phyloP scores from a whole-genome alignment of 306 rosid genomes.

The Quercus gilva region DNA sequence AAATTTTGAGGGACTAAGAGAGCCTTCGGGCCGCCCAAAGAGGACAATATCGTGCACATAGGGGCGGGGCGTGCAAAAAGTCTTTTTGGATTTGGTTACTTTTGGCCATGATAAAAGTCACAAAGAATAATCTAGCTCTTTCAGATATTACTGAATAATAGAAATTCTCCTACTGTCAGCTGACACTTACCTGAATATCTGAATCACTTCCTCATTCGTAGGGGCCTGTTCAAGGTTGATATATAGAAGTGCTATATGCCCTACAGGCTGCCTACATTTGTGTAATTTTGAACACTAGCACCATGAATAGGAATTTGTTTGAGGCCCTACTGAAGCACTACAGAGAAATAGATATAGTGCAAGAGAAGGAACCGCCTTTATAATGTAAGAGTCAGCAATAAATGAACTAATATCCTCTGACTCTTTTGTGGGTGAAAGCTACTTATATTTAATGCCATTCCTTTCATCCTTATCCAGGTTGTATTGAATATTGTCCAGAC shows the following conservation, averaged over 20 bases:
- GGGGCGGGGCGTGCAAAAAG: too few relatives aligned
- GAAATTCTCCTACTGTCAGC: constrained; percentile 47
- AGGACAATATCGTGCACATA: too few relatives aligned
- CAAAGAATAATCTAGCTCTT: constrained; percentile 44
- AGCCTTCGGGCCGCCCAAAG: too few relatives aligned
- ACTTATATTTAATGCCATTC: constrained; percentile 1
- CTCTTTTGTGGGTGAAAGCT: constrained; percentile 30
- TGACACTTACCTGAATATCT: constrained; percentile 18
- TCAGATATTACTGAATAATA: constrained; percentile 36
- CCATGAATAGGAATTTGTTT: constrained; percentile 31
- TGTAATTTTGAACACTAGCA: constrained; percentile 46
- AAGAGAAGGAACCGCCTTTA: constrained; percentile 44
- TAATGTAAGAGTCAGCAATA: constrained; percentile 22
- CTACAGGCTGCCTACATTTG: constrained; percentile 51
- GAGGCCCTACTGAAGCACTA: constrained; percentile 44
- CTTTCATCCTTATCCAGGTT: constrained; percentile 34
- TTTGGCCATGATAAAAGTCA: too few relatives aligned
- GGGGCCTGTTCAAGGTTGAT: not conserved
- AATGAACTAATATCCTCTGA: not conserved
- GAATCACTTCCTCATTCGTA: not conserved
- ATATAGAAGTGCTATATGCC: not conserved
- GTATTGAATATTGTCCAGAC: constrained; percentile 48
- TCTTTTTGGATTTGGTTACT: too few relatives aligned
- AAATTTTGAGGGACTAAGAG: too few relatives aligned
- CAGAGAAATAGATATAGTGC: constrained; percentile 39